These are phyloP conservation scores for Taxillus chinensis DNA, from an alignment of 164 flowering plant species.

Conservation along the genomic window DNA sequence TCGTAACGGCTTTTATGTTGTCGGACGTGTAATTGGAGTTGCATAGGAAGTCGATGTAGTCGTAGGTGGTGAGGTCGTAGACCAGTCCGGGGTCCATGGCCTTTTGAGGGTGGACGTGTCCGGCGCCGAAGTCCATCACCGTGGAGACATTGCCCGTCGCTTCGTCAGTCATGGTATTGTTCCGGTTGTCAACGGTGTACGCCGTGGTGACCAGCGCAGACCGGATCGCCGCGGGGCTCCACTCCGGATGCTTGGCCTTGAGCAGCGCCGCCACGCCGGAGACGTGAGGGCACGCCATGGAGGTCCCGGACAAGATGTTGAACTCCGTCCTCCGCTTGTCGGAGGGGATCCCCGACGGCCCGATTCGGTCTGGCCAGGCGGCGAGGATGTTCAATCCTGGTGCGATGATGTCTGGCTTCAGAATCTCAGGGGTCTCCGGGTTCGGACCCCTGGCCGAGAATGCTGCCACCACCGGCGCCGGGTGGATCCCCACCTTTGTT, in stretches of 20 bases:
- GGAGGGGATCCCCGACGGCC: constrained; percentile 57
- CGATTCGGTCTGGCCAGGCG: constrained; percentile 81
- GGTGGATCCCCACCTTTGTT: constrained; percentile 58
- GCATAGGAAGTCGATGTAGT: constrained; percentile 77
- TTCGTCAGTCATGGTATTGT: constrained; percentile 61
- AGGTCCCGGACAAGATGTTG: constrained; percentile 85
- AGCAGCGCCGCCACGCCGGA: constrained; percentile 85
- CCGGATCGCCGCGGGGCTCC: constrained; percentile 86
- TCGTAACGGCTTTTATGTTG: constrained; percentile 44
- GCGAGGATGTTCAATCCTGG: constrained; percentile 95
- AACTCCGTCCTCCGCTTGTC: constrained; percentile 68
- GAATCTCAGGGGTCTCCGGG: constrained; percentile 65
- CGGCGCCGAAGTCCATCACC: constrained; percentile 73
- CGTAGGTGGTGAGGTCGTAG: constrained; percentile 48
- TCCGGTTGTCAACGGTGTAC: constrained; percentile 50
- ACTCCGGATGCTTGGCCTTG: constrained; percentile 84
- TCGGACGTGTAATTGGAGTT: constrained; percentile 57
- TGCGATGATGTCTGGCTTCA: constrained; percentile 90
- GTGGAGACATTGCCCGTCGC: constrained; percentile 66
- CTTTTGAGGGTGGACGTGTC: constrained; percentile 78
- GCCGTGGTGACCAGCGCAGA: constrained; percentile 95
- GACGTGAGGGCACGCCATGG: constrained; percentile 98
- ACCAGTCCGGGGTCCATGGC: constrained; percentile 89
- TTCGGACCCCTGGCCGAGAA: constrained; percentile 94
- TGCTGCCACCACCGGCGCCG: constrained; percentile 88